These are phyloP conservation scores for Microbotryomycetes sp. DNA, from an alignment of 1,284 basidiomycete species.

Conservation along the genomic window DNA sequence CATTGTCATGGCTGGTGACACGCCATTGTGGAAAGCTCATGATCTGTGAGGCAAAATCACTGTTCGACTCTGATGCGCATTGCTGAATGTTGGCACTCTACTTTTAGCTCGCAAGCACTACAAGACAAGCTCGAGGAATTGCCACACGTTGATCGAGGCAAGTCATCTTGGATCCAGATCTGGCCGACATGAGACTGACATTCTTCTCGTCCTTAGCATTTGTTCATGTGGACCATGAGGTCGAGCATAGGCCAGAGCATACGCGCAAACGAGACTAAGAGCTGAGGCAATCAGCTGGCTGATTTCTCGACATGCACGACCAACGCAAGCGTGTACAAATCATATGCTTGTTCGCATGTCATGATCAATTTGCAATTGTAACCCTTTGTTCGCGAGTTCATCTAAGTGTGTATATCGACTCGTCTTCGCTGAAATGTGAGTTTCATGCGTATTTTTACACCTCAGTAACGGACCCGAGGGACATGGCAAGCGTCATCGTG, in stretches of 20 bases:
- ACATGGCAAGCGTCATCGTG: too few relatives aligned
- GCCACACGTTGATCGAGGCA: slow-evolving; percentile 75
- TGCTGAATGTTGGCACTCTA: background rate
- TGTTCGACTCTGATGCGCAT: background rate
- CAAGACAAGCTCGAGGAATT: slow-evolving; percentile 91
- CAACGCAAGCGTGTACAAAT: too few relatives aligned
- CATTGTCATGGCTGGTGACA: slow-evolving; percentile 83
- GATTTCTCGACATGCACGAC: too few relatives aligned
- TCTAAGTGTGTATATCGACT: too few relatives aligned
- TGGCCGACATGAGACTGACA: too few relatives aligned
- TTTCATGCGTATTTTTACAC: too few relatives aligned
- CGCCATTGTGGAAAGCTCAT: slow-evolving; percentile 85
- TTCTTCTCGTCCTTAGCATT: slow-evolving; percentile 9
- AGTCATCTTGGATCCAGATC: slow-evolving; percentile 18
- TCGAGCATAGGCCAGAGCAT: background rate
- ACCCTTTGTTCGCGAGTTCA: too few relatives aligned
- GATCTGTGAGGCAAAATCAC: slow-evolving; percentile 48
- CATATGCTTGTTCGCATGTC: too few relatives aligned
- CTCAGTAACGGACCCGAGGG: too few relatives aligned
- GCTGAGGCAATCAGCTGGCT: too few relatives aligned
- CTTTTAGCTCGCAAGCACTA: slow-evolving; percentile 65
- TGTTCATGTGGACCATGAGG: slow-evolving; percentile 88
- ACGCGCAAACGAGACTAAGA: background rate
- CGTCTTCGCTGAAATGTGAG: too few relatives aligned
- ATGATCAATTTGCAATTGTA: too few relatives aligned